Percentiles rank a stretch among this genome's conserved stretches.
phyloP scores from a whole-genome alignment of 2,329 filamentous ascomycete species.

The Beauveria asiatica region DNA sequence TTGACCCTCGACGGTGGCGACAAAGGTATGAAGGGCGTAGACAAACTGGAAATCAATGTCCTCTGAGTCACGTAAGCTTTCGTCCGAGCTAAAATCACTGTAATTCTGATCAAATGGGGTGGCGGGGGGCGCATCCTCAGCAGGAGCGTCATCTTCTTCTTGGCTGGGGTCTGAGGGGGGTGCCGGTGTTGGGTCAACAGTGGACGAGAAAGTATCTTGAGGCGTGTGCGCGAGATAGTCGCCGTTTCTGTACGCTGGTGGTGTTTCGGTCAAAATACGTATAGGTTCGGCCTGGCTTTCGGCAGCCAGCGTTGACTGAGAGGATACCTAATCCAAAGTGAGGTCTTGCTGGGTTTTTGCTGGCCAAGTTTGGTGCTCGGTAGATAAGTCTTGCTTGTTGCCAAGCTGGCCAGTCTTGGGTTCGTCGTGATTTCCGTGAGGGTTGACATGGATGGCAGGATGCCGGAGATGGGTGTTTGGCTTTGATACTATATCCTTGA shows the following conservation, averaged over 20 bases:
- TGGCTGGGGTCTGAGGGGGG: not conserved
- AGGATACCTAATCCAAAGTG: constrained; percentile 1
- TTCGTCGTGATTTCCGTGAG: not conserved
- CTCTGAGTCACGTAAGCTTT: constrained; percentile 89
- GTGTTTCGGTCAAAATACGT: not conserved
- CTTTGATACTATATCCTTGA: not conserved
- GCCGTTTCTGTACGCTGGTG: not conserved
- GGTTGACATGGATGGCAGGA: not conserved
- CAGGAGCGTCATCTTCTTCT: constrained; percentile 31
- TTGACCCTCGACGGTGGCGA: constrained; percentile 95
- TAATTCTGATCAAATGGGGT: constrained; percentile 49
- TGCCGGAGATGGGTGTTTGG: not conserved
- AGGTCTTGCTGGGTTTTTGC: not conserved
- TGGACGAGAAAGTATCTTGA: not conserved
- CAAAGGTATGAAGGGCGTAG: constrained; percentile 94
- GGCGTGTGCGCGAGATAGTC: not conserved
- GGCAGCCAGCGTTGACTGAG: not conserved
- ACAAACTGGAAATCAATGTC: constrained; percentile 99
- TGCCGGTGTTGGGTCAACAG: not conserved
- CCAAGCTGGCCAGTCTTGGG: not conserved
- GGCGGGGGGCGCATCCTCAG: constrained; percentile 55
- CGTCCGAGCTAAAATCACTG: constrained; percentile 62
- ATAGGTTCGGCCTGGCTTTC: not conserved
- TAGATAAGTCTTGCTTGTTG: not conserved
- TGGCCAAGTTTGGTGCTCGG: not conserved